Percentiles rank a stretch among this genome's conserved stretches.
phyloP scores from a whole-genome alignment of 306 rosid genomes.

The Gillenia trifoliata region DNA sequence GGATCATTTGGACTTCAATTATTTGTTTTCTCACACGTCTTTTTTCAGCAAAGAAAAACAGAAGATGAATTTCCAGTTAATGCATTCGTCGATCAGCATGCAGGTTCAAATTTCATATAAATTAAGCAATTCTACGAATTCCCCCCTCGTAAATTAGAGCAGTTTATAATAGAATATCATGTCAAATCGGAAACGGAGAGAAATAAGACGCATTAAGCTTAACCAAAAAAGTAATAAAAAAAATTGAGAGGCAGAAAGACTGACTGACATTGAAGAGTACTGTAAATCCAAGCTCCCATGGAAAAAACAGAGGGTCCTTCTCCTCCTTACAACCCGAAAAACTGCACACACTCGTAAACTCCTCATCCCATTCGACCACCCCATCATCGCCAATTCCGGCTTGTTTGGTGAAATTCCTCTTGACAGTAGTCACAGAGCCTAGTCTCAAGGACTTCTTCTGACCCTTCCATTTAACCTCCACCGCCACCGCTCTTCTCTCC shows the following conservation, averaged over 20 bases:
- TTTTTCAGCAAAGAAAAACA: not conserved
- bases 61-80: no score
- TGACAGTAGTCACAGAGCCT: slow-evolving; percentile 19
- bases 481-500: not conserved
- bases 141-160: no score
- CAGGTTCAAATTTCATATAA: not conserved
- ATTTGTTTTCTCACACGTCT: no score
- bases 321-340: slow-evolving; percentile 23
- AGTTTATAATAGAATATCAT: no score
- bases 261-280: slow-evolving; percentile 18
- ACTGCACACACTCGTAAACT: slow-evolving; percentile 22
- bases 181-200: no score
- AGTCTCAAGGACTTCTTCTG: slow-evolving; percentile 22
- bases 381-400: slow-evolving; percentile 9
- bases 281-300: slow-evolving; percentile 27
- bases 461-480: slow-evolving; percentile 36
- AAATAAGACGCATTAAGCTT: not conserved
- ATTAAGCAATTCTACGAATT: no score
- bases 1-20: no score
- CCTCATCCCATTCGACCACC: slow-evolving; percentile 24
- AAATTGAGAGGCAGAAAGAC: not conserved
- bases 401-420: slow-evolving; percentile 23
- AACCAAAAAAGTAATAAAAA: not conserved
- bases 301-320: not conserved
- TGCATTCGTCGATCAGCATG: no score